Evolutionary conservation across 2,329 filamentous ascomycete species (phyloP).

Genomic region (Penicillium sp.): DNA sequence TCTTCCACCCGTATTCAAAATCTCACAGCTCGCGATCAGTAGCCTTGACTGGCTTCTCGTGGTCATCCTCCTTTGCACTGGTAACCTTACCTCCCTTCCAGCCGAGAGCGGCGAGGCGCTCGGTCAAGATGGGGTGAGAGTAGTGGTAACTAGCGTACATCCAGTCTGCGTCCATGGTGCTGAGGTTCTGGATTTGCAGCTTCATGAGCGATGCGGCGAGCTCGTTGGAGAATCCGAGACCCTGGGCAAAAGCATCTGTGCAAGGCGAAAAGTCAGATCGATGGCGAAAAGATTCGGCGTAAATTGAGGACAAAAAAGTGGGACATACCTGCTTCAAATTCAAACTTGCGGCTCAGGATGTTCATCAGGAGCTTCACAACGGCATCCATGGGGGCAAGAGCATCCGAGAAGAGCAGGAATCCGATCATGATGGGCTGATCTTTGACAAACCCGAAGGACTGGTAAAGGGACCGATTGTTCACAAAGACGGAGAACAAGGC

Average conservation of each 20-base stretch:
- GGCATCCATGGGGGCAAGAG: constrained; percentile 90
- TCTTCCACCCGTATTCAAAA: background rate
- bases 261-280: constrained; percentile 11
- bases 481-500: constrained; percentile 95
- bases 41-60: constrained; percentile 59
- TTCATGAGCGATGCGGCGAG: constrained; percentile 87
- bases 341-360: constrained; percentile 85
- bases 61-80: constrained; percentile 47
- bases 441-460: constrained; percentile 79
- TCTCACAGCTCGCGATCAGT: constrained; percentile 68
- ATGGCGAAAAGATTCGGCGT: constrained; percentile 5
- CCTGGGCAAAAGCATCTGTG: constrained; percentile 71
- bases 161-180: constrained; percentile 98
- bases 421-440: constrained; percentile 91
- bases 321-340: constrained; percentile 76
- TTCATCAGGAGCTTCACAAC: constrained; percentile 94
- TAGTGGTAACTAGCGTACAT: constrained; percentile 98
- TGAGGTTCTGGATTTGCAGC: constrained; percentile 96
- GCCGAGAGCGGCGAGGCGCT: constrained; percentile 82
- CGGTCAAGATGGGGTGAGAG: constrained; percentile 91
- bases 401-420: constrained; percentile 95
- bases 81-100: constrained; percentile 62
- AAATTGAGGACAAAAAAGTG: background rate
- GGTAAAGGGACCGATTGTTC: constrained; percentile 86
- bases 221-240: constrained; percentile 75